These are phyloP conservation scores for Flammula alnicola DNA, from an alignment of 1,284 basidiomycete genomes.

Conservation along the genomic window DNA sequence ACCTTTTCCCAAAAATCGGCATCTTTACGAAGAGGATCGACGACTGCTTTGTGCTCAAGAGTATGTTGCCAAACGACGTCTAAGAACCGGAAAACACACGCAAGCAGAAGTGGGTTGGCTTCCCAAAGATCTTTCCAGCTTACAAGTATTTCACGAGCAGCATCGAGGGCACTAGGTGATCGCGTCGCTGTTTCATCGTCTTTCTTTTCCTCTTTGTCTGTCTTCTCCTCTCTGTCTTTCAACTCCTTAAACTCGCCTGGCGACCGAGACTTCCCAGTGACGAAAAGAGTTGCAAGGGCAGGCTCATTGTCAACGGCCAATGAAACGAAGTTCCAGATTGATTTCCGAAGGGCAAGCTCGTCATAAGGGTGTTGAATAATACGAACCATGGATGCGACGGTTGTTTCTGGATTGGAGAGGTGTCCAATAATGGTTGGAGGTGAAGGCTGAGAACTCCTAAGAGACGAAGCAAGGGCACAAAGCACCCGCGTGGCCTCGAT, in stretches of 20 bases:
- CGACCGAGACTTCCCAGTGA: slow-evolving; percentile 70
- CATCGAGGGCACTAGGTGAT: slow-evolving; percentile 57
- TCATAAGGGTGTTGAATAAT: slow-evolving; percentile 76
- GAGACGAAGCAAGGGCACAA: slow-evolving; percentile 66
- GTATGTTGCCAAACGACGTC: slow-evolving; percentile 85
- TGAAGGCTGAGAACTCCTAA: slow-evolving; percentile 61
- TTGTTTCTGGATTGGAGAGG: slow-evolving; percentile 71
- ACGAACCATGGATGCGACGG: slow-evolving; percentile 62
- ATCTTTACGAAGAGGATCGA: slow-evolving; percentile 62
- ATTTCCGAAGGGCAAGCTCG: slow-evolving; percentile 67
- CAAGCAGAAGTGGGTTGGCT: slow-evolving; percentile 75
- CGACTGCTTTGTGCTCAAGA: slow-evolving; percentile 68
- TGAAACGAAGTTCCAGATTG: slow-evolving; percentile 85
- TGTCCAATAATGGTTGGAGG: slow-evolving; percentile 75
- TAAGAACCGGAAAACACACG: slow-evolving; percentile 79
- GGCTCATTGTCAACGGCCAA: slow-evolving; percentile 87
- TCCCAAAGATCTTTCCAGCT: slow-evolving; percentile 79
- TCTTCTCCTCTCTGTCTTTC: slow-evolving; percentile 31
- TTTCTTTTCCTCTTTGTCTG: slow-evolving; percentile 23
- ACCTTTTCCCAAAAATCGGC: slow-evolving; percentile 69
- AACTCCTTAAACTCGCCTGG: slow-evolving; percentile 44
- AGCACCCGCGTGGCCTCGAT: slow-evolving; percentile 70
- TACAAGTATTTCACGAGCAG: slow-evolving; percentile 68
- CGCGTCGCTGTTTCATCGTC: slow-evolving; percentile 34
- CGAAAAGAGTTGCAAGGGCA: slow-evolving; percentile 82